Evolutionary conservation across 164 flowering plant species (phyloP).

Genomic region (Pachysandra terminalis): DNA sequence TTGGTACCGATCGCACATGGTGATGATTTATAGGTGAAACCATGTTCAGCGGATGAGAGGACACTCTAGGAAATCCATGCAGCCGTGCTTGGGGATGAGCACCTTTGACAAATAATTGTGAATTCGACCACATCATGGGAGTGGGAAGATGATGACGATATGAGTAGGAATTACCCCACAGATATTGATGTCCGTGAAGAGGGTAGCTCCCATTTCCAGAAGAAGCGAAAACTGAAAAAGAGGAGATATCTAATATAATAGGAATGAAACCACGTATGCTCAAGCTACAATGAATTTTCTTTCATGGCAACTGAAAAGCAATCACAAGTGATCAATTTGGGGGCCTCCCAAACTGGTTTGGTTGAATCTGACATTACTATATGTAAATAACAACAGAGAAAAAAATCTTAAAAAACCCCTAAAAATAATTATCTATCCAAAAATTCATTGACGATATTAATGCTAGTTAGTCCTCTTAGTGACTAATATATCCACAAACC

Average conservation of each 20-base stretch:
- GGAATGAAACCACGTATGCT: neutral
- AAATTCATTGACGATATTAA: too few relatives aligned
- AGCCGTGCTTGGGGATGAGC: conserved; percentile 37
- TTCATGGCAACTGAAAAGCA: too few relatives aligned
- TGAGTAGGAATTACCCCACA: conserved; percentile 55
- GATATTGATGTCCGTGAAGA: conserved; percentile 47
- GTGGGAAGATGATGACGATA: conserved; percentile 48
- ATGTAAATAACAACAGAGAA: too few relatives aligned
- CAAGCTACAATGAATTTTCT: too few relatives aligned
- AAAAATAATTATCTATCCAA: too few relatives aligned
- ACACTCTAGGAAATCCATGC: conserved; percentile 38
- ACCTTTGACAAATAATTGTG: conserved; percentile 62
- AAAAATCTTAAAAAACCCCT: too few relatives aligned
- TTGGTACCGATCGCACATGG: conserved; percentile 87
- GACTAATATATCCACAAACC: too few relatives aligned
- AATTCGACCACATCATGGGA: conserved; percentile 65
- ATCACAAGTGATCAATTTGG: too few relatives aligned
- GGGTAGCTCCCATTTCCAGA: conserved; percentile 59
- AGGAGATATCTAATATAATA: neutral
- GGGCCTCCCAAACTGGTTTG: too few relatives aligned
- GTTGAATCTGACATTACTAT: too few relatives aligned
- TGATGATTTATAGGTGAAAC: conserved; percentile 46
- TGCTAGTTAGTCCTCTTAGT: too few relatives aligned
- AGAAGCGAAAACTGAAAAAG: conserved; percentile 47
- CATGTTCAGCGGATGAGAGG: conserved; percentile 50